Percentiles rank a stretch among this genome's conserved stretches.
These are phyloP conservation scores for Metschnikowia gelsemii DNA, from an alignment of 805 yeast genomes.

Conservation along the genomic window DNA sequence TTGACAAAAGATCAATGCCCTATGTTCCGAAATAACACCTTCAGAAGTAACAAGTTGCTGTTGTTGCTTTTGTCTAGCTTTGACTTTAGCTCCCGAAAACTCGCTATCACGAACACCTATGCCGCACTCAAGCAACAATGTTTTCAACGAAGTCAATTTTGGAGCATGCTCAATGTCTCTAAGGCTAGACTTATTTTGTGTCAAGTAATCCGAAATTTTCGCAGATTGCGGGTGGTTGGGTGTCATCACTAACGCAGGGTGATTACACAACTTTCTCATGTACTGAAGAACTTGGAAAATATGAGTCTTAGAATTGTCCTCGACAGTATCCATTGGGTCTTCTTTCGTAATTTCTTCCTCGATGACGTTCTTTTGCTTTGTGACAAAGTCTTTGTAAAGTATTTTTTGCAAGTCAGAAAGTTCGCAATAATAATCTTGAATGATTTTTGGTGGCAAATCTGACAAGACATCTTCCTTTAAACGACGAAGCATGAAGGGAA, in stretches of 20 bases:
- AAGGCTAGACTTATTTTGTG: constrained; percentile 55
- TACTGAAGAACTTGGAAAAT: constrained; percentile 97
- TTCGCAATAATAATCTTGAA: constrained; percentile 97
- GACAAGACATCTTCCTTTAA: constrained; percentile 93
- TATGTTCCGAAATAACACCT: constrained; percentile 86
- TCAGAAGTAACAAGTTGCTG: constrained; percentile 43
- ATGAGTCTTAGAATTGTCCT: constrained; percentile 70
- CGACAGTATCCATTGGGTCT: constrained; percentile 33
- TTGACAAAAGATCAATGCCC: constrained; percentile 94
- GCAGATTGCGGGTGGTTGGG: constrained; percentile 78
- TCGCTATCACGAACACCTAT: constrained; percentile 57
- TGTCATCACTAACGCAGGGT: constrained; percentile 86
- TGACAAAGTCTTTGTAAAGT: constrained; percentile 84
- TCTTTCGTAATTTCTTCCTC: constrained; percentile 53
- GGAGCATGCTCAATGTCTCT: constrained; percentile 87
- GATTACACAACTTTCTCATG: constrained; percentile 95
- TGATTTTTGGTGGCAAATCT: constrained; percentile 96
- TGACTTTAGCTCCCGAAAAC: constrained; percentile 29
- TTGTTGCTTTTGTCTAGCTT: constrained; percentile 29
- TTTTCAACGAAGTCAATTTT: constrained; percentile 77
- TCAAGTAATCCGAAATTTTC: constrained; percentile 63
- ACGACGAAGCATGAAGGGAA: constrained; percentile 95
- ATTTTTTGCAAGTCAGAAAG: constrained; percentile 86
- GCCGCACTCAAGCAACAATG: constrained; percentile 86
- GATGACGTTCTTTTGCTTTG: constrained; percentile 74